phyloP scores from a whole-genome alignment of 495 filamentous ascomycete genomes.

The Annulohypoxylon maeteangense region DNA sequence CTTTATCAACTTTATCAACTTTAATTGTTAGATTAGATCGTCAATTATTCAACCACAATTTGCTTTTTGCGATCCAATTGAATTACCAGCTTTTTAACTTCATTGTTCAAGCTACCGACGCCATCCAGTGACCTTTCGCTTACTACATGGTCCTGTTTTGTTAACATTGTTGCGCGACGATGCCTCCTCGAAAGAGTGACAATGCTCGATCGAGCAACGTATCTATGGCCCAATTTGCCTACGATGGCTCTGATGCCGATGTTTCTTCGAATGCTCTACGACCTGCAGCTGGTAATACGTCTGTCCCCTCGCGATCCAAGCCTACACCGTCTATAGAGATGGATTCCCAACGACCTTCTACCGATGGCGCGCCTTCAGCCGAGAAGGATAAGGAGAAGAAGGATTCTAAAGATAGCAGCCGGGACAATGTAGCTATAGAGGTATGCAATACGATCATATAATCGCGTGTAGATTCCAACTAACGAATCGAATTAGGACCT shows the following conservation, averaged over 20 bases:
- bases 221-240: slow-evolving; percentile 55
- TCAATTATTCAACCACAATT: background rate
- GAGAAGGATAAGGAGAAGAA: slow-evolving; percentile 48
- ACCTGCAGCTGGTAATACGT: slow-evolving; percentile 31
- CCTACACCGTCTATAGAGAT: slow-evolving; percentile 39
- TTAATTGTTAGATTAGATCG: slow-evolving; percentile 1
- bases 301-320: slow-evolving; percentile 38
- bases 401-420: slow-evolving; percentile 17
- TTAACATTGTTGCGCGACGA: slow-evolving; percentile 21
- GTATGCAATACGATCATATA: slow-evolving; percentile 32
- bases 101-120: background rate
- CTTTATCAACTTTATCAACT: slow-evolving; percentile 4
- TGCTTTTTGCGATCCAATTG: background rate
- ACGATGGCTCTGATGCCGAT: slow-evolving; percentile 50
- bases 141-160: background rate
- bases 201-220: slow-evolving; percentile 53
- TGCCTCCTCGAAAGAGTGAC: slow-evolving; percentile 55
- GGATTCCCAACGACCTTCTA: slow-evolving; percentile 41
- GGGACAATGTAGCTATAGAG: slow-evolving; percentile 56
- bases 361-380: slow-evolving; percentile 37
- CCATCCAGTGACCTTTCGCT: background rate
- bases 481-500: slow-evolving; percentile 71
- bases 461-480: background rate
- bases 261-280: slow-evolving; percentile 40
- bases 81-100: background rate